These are phyloP conservation scores for Penicillium sp. DNA, from an alignment of 2,329 filamentous ascomycete genomes.

Conservation along the genomic window DNA sequence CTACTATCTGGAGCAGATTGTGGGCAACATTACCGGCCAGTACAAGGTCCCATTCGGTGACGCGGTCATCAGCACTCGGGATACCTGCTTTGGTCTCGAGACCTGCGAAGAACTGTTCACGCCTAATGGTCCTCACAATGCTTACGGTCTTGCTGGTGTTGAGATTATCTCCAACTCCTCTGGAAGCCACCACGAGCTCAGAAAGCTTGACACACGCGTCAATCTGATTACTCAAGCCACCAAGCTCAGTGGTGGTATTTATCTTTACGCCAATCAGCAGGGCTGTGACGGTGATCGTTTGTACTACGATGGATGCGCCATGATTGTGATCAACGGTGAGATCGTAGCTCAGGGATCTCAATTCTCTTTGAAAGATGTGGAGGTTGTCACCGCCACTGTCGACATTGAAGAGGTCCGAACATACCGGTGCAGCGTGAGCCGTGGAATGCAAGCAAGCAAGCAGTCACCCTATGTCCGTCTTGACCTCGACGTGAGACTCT, in stretches of 20 bases:
- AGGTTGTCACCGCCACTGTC: conserved; percentile 62
- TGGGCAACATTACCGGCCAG: conserved; percentile 55
- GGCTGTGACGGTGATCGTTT: conserved; percentile 58
- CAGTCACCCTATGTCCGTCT: conserved; percentile 35
- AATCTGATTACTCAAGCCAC: conserved; percentile 64
- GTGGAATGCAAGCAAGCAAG: conserved; percentile 33
- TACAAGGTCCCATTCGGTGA: conserved; percentile 64
- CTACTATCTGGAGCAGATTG: conserved; percentile 58
- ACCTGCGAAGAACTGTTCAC: conserved; percentile 68
- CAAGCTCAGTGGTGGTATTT: conserved; percentile 43
- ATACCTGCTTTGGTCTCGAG: conserved; percentile 61
- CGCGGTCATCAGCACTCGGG: conserved; percentile 57
- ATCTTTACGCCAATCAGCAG: conserved; percentile 60
- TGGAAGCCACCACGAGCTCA: conserved; percentile 63
- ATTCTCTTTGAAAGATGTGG: conserved; percentile 62
- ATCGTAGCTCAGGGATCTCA: conserved; percentile 63
- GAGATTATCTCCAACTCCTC: conserved; percentile 69
- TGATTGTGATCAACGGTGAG: conserved; percentile 60
- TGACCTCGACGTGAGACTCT: conserved; percentile 35
- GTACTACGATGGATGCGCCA: conserved; percentile 60
- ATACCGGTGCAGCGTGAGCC: conserved; percentile 28
- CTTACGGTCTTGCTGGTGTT: conserved; percentile 58
- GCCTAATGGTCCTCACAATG: conserved; percentile 52
- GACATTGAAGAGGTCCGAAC: conserved; percentile 61
- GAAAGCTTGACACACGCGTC: conserved; percentile 62